These are phyloP conservation scores for Penstemon eatonii DNA, from an alignment of 257 asterid species.

Conservation along the genomic window DNA sequence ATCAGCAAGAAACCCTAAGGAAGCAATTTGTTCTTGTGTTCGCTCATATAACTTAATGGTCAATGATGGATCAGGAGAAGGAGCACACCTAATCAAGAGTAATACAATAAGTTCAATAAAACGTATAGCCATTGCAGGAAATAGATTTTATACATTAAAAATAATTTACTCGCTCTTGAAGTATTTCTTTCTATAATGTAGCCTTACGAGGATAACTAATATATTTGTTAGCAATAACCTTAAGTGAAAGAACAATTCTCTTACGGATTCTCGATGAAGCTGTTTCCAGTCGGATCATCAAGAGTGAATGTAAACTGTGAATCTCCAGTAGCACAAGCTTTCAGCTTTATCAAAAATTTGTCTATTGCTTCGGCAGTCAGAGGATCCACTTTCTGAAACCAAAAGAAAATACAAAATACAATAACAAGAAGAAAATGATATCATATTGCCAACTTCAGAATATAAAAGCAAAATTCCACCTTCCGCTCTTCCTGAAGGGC, in stretches of 20 bases:
- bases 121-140: background rate
- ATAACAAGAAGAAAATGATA: conserved; percentile 9
- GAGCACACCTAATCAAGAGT: conserved; percentile 62
- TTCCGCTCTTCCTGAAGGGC: conserved; percentile 94
- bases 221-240: background rate
- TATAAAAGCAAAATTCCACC: conserved; percentile 44
- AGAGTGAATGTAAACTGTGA: conserved; percentile 69
- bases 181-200: no score
- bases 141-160: background rate
- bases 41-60: conserved; percentile 79
- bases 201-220: no score
- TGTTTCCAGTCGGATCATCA: conserved; percentile 98
- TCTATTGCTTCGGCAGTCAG: conserved; percentile 84
- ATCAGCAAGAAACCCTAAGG: conserved; percentile 68
- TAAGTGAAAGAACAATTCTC: conserved; percentile 31
- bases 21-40: conserved; percentile 76
- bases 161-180: no score
- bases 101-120: conserved; percentile 5
- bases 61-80: conserved; percentile 83
- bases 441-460: conserved; percentile 9
- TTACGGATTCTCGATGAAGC: conserved; percentile 96
- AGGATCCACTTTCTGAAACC: conserved; percentile 76
- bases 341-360: conserved; percentile 67
- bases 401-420: conserved; percentile 11
- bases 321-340: conserved; percentile 77